Evolutionary conservation across 768 basidiomycete species (phyloP).

Genomic region (Leccinum disarticulatum): DNA sequence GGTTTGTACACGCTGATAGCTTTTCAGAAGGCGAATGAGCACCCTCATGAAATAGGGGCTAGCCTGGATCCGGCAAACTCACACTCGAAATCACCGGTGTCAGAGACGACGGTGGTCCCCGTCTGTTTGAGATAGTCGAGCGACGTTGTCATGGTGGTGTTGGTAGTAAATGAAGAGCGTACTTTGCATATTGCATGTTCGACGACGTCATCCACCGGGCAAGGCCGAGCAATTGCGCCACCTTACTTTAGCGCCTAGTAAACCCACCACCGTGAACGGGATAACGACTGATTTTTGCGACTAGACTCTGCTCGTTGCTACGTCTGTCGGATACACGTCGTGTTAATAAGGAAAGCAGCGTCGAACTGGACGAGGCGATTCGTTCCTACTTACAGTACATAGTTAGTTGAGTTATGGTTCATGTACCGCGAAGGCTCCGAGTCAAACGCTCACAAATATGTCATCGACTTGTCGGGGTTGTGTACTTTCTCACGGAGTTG

Average conservation of each 20-base stretch:
- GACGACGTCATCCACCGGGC: constrained; percentile 1
- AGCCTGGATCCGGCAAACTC: constrained; percentile 10
- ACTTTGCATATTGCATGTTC: not conserved
- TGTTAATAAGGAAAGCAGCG: constrained; percentile 25
- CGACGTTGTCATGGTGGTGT: constrained; percentile 64
- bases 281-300: no score
- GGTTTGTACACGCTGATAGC: constrained; percentile 95
- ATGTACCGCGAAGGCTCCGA: no score
- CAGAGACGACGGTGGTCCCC: constrained; percentile 85
- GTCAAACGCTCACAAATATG: no score
- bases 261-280: no score
- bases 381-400: constrained; percentile 20
- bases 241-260: no score
- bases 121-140: constrained; percentile 82
- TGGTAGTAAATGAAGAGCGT: not conserved
- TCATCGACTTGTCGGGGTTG: no score
- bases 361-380: constrained; percentile 30
- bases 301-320: no score
- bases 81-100: constrained; percentile 94
- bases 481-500: no score
- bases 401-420: constrained; percentile 9
- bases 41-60: constrained; percentile 11
- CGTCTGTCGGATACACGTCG: no score
- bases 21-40: constrained; percentile 27
- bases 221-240: not conserved